Conservation (phyloP, 129 eudicot genomes). For the Scalesia atractyloides region DNA sequence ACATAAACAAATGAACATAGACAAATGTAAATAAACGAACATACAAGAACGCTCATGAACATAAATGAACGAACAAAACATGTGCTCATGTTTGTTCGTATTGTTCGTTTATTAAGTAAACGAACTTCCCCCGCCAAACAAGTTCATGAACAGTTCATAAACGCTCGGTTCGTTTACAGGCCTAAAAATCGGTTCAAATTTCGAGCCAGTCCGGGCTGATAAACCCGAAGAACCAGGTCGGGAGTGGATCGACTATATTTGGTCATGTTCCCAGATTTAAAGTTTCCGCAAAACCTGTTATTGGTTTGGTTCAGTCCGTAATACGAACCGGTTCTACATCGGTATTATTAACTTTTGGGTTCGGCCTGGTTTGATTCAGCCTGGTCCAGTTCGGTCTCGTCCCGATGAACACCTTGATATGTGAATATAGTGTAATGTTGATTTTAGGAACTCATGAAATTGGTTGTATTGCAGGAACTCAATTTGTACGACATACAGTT, state of each 20-base stretch:
- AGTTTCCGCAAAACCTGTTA: neutral
- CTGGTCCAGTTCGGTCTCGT: neutral
- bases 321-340: neutral
- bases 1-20: no score
- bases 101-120: no score
- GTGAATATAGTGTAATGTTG: neutral
- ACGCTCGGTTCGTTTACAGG: no score
- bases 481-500: constrained; percentile 72
- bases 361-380: neutral
- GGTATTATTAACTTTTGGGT: neutral
- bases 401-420: neutral
- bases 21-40: no score
- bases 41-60: no score
- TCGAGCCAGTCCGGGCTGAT: neutral
- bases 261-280: neutral
- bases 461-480: constrained; percentile 59
- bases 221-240: neutral
- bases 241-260: neutral
- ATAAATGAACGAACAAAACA: no score
- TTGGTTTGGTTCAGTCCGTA: neutral
- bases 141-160: no score
- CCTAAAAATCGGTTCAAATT: neutral
- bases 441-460: neutral
- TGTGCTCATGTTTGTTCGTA: no score
- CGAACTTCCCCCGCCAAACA: no score